Conservation (phyloP, 2,329 filamentous ascomycete genomes). For the Albophoma yamanashiensis region DNA sequence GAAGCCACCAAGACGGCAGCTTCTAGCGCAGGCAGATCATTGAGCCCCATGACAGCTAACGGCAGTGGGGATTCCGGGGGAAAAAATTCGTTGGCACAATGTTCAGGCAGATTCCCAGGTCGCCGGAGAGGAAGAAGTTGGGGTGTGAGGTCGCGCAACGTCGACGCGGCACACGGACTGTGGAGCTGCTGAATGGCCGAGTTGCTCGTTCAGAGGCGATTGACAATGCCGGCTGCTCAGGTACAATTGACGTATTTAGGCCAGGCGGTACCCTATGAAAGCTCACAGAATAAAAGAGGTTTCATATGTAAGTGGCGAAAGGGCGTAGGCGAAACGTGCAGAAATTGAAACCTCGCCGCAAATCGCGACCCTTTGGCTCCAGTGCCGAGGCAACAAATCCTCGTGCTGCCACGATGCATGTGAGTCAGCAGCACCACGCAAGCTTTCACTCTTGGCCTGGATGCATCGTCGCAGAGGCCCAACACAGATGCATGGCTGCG, state of each 20-base stretch:
- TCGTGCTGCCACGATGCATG: background rate
- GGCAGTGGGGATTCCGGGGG: background rate
- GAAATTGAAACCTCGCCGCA: background rate
- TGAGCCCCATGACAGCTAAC: background rate
- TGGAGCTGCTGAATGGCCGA: background rate
- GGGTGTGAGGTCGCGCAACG: background rate
- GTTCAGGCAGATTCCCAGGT: background rate
- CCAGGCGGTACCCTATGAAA: background rate
- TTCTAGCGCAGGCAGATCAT: background rate
- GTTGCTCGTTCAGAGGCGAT: background rate
- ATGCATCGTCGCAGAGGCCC: too few relatives aligned
- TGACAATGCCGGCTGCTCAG: background rate
- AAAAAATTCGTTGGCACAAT: background rate
- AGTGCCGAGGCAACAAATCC: background rate
- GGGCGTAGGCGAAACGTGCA: too few relatives aligned
- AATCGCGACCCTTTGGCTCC: background rate
- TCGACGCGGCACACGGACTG: background rate
- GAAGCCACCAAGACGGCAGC: conserved; percentile 2
- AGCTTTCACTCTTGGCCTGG: too few relatives aligned
- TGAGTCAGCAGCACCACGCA: background rate
- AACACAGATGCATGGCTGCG: background rate
- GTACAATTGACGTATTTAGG: background rate
- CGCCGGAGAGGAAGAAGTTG: background rate
- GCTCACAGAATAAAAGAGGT: too few relatives aligned
- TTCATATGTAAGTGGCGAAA: too few relatives aligned